phyloP scores from a whole-genome alignment of 176 grass and related monocot genomes.

The Paspalum vaginatum region DNA sequence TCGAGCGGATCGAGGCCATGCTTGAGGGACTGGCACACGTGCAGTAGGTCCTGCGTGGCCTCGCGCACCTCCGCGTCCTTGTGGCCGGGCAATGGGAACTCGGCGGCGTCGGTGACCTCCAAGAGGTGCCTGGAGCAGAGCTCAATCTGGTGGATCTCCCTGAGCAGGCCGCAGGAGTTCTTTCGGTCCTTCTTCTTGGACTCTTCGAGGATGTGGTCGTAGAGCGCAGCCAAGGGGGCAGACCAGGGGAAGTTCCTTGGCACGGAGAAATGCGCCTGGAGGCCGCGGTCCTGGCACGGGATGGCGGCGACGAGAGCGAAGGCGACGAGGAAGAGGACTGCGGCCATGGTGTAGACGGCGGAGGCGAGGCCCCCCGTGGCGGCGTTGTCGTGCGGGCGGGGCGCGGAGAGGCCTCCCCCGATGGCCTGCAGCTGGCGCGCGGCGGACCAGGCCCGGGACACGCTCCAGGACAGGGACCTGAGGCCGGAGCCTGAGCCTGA shows the following conservation, averaged over 20 bases:
- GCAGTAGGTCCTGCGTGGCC: conserved; percentile 55
- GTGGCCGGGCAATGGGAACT: conserved; percentile 61
- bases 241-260: conserved; percentile 74
- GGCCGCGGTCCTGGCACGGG: conserved; percentile 90
- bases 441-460: conserved; percentile 90
- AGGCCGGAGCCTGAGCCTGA: conserved; percentile 53
- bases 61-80: conserved; percentile 68
- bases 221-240: conserved; percentile 40
- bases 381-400: conserved; percentile 53
- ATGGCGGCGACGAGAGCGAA: conserved; percentile 76
- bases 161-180: conserved; percentile 72
- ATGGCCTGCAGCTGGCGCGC: conserved; percentile 92
- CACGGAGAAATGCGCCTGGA: conserved; percentile 67
- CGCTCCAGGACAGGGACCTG: conserved; percentile 89
- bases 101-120: conserved; percentile 63
- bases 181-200: conserved; percentile 91
- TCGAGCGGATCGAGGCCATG: conserved; percentile 82
- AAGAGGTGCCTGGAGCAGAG: conserved; percentile 65
- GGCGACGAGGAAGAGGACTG: conserved; percentile 62
- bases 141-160: conserved; percentile 93
- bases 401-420: conserved; percentile 59
- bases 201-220: conserved; percentile 80
- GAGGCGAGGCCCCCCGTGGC: conserved; percentile 64
- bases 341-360: conserved; percentile 66
- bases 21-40: conserved; percentile 67